phyloP scores from a whole-genome alignment of 306 rosid genomes.

The Prosopis cineraria region DNA sequence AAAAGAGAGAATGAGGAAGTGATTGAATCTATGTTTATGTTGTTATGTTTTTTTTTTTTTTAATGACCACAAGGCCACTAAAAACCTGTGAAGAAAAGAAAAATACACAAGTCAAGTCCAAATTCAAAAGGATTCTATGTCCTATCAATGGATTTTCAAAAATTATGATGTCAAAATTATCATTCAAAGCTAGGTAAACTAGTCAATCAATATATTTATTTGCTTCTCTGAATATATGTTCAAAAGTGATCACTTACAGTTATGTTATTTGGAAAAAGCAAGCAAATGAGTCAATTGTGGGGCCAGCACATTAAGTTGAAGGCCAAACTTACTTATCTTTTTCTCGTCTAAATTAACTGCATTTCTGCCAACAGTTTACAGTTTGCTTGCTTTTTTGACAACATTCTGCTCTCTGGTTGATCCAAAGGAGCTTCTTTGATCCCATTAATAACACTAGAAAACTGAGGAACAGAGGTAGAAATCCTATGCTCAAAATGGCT shows the following conservation, averaged over 20 bases:
- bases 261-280: not conserved
- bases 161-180: no score
- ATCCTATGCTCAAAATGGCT: constrained; percentile 5
- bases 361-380: not conserved
- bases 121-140: no score
- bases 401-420: not conserved
- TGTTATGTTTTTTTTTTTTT: no score
- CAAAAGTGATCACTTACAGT: no score
- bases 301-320: not conserved
- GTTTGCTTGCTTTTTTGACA: not conserved
- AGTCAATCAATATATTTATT: no score
- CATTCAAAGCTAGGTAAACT: no score
- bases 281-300: not conserved
- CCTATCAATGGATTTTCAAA: no score
- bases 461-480: not conserved
- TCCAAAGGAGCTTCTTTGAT: not conserved
- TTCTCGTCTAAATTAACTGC: not conserved
- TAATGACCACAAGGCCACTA: no score
- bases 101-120: no score
- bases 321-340: no score
- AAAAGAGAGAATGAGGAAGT: not conserved
- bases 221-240: no score
- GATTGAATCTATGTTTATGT: not conserved
- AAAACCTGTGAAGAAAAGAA: no score
- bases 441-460: not conserved